Base-by-base conservation (phyloP, 192 early-diverging fungal genomes). In the Globomyces pollinis-pini region DNA sequence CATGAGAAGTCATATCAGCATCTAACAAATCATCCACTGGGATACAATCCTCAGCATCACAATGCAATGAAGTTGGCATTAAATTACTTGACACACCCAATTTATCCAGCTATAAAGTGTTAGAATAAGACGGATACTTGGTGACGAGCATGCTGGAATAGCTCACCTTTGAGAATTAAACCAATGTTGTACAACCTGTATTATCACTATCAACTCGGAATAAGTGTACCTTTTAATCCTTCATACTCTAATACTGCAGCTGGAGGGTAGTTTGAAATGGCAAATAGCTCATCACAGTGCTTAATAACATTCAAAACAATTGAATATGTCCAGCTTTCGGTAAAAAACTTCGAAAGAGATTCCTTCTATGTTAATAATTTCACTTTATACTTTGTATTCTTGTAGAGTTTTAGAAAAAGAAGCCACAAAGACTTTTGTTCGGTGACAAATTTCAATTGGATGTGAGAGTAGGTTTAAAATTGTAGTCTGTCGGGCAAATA, bases 401-500 rank as follows among this genome's bases (percentile, higher is more conserved):
- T 74, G 67, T 23, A 93, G 73, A 6, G 84, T 80, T 32, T 77
- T 66, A 12, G 86, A 74, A 74, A 93, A 88, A 3, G 75, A 70
- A 1, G 79, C 73, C 33, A 91, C 84, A 55, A 93, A 93, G 6
- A 77, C 41, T 61, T 89, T 80, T 1, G 89, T 84, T 28, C 89
- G 71, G 20, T 71, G 61, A 62, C 81, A 85, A 29, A 90, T 75
- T 32, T 88, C 87, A 15, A 83, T 64, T 24, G 85, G 76, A 6
- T 77, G 72, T 23, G 82, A 74, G 57, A 89, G 59, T 18, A 76
- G 77, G 18, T 90, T 74, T 15, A 96, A 67, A 45, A 99, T 69
- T 42, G 80, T 78, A 38, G 80, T 83, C 61, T 99, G 96, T n/a
- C 91, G 71, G 32, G 88, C 90, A 72, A 96, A 94, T 16, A 99